Conservation (phyloP, 306 rosid species). For the Prunus campanulata region DNA sequence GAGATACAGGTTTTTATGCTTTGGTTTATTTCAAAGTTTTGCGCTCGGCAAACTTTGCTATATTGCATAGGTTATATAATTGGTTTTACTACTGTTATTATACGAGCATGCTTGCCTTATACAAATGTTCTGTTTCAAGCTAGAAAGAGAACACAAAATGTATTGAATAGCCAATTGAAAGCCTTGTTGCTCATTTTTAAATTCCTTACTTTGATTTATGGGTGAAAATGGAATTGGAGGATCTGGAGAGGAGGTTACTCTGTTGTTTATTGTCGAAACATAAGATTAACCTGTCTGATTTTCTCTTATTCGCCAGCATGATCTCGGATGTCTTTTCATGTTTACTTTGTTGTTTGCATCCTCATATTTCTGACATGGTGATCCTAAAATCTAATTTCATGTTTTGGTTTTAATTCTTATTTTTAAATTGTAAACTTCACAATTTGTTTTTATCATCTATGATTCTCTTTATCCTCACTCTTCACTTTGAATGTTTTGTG, state of each 20-base stretch:
- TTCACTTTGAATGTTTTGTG: slow-evolving; percentile 14
- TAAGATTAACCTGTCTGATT: not conserved
- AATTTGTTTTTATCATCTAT: not conserved
- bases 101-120: not conserved
- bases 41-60: not conserved
- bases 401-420: not conserved
- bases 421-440: not conserved
- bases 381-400: not conserved
- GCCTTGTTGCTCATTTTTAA: not conserved
- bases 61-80: not conserved
- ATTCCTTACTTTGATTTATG: not conserved
- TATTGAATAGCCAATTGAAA: not conserved
- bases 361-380: not conserved
- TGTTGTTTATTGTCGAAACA: not conserved
- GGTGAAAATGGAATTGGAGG: not conserved
- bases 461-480: slow-evolving; percentile 6
- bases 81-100: not conserved
- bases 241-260: not conserved
- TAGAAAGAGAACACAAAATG: too few relatives aligned
- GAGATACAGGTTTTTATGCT: not conserved
- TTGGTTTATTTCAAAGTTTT: not conserved
- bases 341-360: not conserved
- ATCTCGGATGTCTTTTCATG: not conserved
- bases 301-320: not conserved
- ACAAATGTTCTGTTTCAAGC: not conserved